Evolutionary conservation across 2,329 filamentous ascomycete species (phyloP), one percentile per base, ranked within the genome.

Genomic region (Penicillium sp.): DNA sequence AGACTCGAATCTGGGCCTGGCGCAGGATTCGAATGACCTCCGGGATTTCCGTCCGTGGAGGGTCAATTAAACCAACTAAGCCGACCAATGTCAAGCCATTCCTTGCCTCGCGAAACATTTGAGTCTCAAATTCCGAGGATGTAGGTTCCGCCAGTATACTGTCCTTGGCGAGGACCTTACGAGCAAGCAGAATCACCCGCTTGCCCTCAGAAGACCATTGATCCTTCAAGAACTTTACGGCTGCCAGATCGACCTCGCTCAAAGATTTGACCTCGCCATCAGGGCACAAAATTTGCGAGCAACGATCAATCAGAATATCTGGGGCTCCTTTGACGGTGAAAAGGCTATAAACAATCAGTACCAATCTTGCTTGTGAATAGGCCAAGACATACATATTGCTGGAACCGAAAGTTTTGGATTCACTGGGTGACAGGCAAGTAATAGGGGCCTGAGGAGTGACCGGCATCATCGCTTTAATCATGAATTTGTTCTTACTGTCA

Each of bases 401-500:
- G 2, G 42, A n/a, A 15, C 20, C 20, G 15, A 35, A 35, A 23
- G 12, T 31, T 9, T 33, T 27, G 18, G 47, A 12, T 7, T 49
- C 47, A 8, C 8, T 6, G 8, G 20, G 15, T 8, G 47, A 26
- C 23, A 15, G 23, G 5, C 6, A 40, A 4, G 23, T 3, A 12
- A 26, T 23, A 11, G 47, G n/a, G 14, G 53, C 51, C 14, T 26
- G 51, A 7, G 57, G 44, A n/a, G 65, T 56, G 8, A 55, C 53
- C 1, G 69, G 68, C 11, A 77, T 77, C 47, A 87, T 82, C 0
- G 86, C 81, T 31, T 84, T 81, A 52, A 92, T 82, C 85, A 91
- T 92, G 68, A 86, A 92, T 72, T 92, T 92, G 75, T 91, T 92
- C 77, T 90, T 90, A 74, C 87, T 90, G 75, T 92, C 92, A 71